These are phyloP conservation scores for Colletotrichum camelliae DNA, from an alignment of 2,329 filamentous ascomycete species.

Conservation along the genomic window DNA sequence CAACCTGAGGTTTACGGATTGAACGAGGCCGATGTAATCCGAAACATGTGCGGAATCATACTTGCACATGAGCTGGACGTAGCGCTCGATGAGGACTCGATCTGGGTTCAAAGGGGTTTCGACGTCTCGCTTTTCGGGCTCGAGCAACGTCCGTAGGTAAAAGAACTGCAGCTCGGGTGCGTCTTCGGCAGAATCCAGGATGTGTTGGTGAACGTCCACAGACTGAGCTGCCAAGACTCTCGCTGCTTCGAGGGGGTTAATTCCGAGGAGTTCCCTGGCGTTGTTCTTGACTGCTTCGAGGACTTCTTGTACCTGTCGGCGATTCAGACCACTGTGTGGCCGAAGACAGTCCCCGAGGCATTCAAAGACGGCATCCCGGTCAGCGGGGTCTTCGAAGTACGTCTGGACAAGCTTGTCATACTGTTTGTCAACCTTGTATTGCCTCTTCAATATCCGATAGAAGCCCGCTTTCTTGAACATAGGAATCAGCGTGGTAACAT, in stretches of 20 bases:
- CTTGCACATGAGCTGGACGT: slow-evolving; percentile 89
- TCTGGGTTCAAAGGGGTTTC: slow-evolving; percentile 40
- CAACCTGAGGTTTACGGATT: slow-evolving; percentile 73
- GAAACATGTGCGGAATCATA: slow-evolving; percentile 85
- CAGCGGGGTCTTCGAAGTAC: slow-evolving; percentile 85
- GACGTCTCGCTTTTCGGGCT: slow-evolving; percentile 48
- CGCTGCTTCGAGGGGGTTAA: slow-evolving; percentile 71
- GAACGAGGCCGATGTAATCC: slow-evolving; percentile 79
- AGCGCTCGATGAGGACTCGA: slow-evolving; percentile 76
- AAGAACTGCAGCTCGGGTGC: slow-evolving; percentile 71
- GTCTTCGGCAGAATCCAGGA: slow-evolving; percentile 67
- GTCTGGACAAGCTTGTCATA: slow-evolving; percentile 79
- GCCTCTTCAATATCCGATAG: slow-evolving; percentile 88
- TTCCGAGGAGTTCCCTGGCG: slow-evolving; percentile 68
- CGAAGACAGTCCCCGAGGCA: slow-evolving; percentile 80
- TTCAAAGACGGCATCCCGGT: slow-evolving; percentile 77
- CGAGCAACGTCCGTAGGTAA: slow-evolving; percentile 80
- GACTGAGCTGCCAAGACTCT: slow-evolving; percentile 66
- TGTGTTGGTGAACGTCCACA: slow-evolving; percentile 67
- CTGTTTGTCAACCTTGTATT: slow-evolving; percentile 80
- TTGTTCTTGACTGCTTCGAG: slow-evolving; percentile 69
- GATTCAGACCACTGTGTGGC: slow-evolving; percentile 64
- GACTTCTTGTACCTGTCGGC: slow-evolving; percentile 76
- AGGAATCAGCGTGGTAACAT: slow-evolving; percentile 77
- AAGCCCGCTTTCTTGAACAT: slow-evolving; percentile 82